Conservation (phyloP, 768 basidiomycete species). For the Candolleomyces aberdarensis region DNA sequence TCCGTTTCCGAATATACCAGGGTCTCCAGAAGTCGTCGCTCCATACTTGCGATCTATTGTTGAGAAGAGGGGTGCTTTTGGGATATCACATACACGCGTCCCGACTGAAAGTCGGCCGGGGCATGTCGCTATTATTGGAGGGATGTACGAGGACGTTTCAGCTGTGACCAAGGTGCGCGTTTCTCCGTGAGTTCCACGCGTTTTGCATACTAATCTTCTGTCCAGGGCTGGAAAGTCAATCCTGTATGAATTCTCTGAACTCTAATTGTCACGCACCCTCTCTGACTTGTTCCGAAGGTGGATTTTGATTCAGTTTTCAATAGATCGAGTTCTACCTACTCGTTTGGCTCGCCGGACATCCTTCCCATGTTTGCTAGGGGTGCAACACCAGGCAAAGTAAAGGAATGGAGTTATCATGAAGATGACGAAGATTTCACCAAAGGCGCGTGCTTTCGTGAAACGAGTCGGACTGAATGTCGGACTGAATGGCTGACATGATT, state of each 20-base stretch:
- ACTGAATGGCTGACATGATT: not conserved
- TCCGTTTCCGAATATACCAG: constrained; percentile 51
- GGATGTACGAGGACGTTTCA: constrained; percentile 90
- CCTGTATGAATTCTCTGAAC: constrained; percentile 45
- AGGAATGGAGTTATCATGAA: constrained; percentile 73
- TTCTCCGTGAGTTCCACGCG: not conserved
- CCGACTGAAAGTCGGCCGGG: constrained; percentile 88
- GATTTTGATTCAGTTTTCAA: constrained; percentile 91
- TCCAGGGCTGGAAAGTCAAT: constrained; percentile 82
- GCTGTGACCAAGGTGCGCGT: constrained; percentile 75
- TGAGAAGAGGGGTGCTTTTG: constrained; percentile 69
- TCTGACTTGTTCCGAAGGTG: constrained; percentile 33
- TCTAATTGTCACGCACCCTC: constrained; percentile 19
- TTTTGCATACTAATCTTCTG: constrained; percentile 6
- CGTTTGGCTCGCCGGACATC: constrained; percentile 88
- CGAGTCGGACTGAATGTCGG: not conserved
- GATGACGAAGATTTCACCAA: constrained; percentile 86
- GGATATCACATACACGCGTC: constrained; percentile 81
- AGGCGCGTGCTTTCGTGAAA: constrained; percentile 36
- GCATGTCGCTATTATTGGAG: constrained; percentile 88
- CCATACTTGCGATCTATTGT: constrained; percentile 71
- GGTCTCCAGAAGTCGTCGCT: constrained; percentile 59
- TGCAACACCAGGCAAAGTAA: constrained; percentile 64
- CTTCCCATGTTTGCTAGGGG: constrained; percentile 84
- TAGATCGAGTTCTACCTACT: constrained; percentile 71